Percentiles rank a stretch among this genome's conserved stretches.
These are phyloP conservation scores for Talaromyces piceae DNA, from an alignment of 2,329 filamentous ascomycete species.

Conservation along the genomic window DNA sequence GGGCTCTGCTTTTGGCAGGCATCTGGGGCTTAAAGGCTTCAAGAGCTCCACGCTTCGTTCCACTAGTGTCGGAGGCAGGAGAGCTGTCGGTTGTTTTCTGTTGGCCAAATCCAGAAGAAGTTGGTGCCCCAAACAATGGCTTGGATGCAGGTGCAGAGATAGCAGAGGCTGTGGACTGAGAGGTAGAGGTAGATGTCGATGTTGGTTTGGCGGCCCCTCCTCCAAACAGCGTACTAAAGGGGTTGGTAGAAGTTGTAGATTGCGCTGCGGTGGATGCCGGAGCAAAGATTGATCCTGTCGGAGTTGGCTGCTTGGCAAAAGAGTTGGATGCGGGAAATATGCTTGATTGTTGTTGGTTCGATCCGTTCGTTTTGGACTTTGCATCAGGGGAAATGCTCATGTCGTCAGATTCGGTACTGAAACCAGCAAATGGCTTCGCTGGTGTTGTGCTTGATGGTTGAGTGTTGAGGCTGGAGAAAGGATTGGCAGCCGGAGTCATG, in stretches of 20 bases:
- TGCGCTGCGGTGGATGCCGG: slow-evolving; percentile 4
- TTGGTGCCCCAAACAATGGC: not conserved
- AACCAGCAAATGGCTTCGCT: slow-evolving; percentile 5
- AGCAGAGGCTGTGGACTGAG: not conserved
- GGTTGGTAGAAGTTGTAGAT: not conserved
- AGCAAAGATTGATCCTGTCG: slow-evolving; percentile 8
- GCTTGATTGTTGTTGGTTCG: slow-evolving; percentile 2
- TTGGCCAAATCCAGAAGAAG: not conserved
- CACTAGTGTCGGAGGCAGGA: not conserved
- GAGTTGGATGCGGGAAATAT: slow-evolving; percentile 1
- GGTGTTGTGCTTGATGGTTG: slow-evolving; percentile 1
- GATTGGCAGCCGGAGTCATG: not conserved
- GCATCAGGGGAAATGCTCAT: slow-evolving; percentile 12
- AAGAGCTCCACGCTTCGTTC: not conserved
- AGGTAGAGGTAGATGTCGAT: not conserved
- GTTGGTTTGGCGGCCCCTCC: not conserved
- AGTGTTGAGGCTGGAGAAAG: slow-evolving; percentile 5
- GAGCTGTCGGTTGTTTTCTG: not conserved
- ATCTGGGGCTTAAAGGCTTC: not conserved
- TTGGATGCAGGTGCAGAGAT: not conserved
- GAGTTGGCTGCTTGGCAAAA: slow-evolving; percentile 2
- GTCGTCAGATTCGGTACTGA: slow-evolving; percentile 5
- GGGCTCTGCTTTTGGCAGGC: not conserved
- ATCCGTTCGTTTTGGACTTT: slow-evolving; percentile 6
- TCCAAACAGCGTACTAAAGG: not conserved